A percentile compares a stretch with the other conserved stretches of the same genome.
These are phyloP conservation scores for Lupinus albus DNA, from an alignment of 306 rosid genomes.

Conservation along the genomic window DNA sequence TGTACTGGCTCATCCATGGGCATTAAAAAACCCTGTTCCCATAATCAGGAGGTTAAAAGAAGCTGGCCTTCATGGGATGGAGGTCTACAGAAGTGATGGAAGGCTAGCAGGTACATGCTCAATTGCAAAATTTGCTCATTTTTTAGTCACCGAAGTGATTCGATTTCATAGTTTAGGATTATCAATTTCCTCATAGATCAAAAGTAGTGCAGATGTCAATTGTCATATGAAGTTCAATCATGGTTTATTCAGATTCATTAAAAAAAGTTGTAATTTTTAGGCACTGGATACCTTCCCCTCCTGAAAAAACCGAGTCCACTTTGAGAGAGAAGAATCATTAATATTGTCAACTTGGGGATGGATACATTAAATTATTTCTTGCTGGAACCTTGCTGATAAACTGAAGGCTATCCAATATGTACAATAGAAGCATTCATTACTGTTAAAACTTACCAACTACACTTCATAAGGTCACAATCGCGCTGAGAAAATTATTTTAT, in stretches of 20 bases:
- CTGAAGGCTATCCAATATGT: neutral
- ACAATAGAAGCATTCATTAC: slow-evolving; percentile 11
- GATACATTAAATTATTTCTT: slow-evolving; percentile 6
- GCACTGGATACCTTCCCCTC: neutral
- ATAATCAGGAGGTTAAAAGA: slow-evolving; percentile 73
- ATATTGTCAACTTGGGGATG: neutral
- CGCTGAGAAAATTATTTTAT: slow-evolving; percentile 23
- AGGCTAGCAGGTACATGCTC: slow-evolving; percentile 66
- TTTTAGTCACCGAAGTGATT: slow-evolving; percentile 23
- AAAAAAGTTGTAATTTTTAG: neutral
- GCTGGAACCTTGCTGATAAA: neutral
- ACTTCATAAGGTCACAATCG: neutral
- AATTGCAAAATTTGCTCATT: slow-evolving; percentile 10
- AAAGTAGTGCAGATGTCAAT: slow-evolving; percentile 18
- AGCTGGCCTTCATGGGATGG: slow-evolving; percentile 98
- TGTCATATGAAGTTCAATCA: neutral
- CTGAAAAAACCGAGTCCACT: too few relatives aligned
- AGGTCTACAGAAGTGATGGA: slow-evolving; percentile 91
- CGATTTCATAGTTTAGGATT: slow-evolving; percentile 20
- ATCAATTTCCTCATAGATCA: slow-evolving; percentile 27
- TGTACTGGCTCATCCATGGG: slow-evolving; percentile 99
- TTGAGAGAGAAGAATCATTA: neutral
- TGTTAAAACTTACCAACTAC: neutral
- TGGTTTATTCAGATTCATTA: neutral
- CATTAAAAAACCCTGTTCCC: slow-evolving; percentile 72